phyloP scores from a whole-genome alignment of 495 filamentous ascomycete species.

The Penicillium silybi region DNA sequence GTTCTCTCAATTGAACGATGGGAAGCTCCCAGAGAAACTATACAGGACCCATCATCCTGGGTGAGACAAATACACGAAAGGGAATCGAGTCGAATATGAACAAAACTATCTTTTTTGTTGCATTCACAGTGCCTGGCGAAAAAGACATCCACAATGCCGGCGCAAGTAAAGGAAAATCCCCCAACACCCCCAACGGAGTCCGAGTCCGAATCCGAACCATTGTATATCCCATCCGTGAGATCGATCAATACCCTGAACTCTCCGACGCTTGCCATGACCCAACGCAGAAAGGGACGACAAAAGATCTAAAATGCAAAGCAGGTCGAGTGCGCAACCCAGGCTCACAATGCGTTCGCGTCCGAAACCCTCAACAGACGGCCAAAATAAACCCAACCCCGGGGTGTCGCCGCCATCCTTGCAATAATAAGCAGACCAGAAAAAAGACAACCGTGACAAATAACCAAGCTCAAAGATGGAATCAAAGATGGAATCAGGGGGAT shows the following conservation, averaged over 20 bases:
- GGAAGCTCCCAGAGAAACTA: neutral
- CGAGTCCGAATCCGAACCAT: slow-evolving; percentile 43
- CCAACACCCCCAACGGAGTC: slow-evolving; percentile 40
- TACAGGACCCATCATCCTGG: neutral
- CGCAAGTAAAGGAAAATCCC: slow-evolving; percentile 44
- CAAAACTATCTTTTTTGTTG: slow-evolving; percentile 37
- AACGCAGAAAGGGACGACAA: slow-evolving; percentile 40
- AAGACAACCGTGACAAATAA: slow-evolving; percentile 10
- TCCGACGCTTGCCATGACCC: slow-evolving; percentile 43
- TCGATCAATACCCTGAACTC: slow-evolving; percentile 47
- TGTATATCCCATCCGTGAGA: slow-evolving; percentile 45
- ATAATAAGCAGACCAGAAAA: slow-evolving; percentile 30
- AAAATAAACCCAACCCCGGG: slow-evolving; percentile 18
- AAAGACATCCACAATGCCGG: slow-evolving; percentile 18
- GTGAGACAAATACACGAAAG: slow-evolving; percentile 3
- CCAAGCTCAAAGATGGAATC: slow-evolving; percentile 37
- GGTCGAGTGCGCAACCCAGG: slow-evolving; percentile 28
- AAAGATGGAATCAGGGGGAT: slow-evolving; percentile 35
- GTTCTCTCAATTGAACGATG: neutral
- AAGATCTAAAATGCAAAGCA: slow-evolving; percentile 47
- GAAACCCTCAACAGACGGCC: slow-evolving; percentile 24
- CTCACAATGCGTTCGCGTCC: slow-evolving; percentile 22
- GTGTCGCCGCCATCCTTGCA: slow-evolving; percentile 22
- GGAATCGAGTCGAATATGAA: slow-evolving; percentile 30
- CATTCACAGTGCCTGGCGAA: slow-evolving; percentile 32